phyloP scores from a whole-genome alignment of 2,329 filamentous ascomycete genomes.

The Beauveria sp. region DNA sequence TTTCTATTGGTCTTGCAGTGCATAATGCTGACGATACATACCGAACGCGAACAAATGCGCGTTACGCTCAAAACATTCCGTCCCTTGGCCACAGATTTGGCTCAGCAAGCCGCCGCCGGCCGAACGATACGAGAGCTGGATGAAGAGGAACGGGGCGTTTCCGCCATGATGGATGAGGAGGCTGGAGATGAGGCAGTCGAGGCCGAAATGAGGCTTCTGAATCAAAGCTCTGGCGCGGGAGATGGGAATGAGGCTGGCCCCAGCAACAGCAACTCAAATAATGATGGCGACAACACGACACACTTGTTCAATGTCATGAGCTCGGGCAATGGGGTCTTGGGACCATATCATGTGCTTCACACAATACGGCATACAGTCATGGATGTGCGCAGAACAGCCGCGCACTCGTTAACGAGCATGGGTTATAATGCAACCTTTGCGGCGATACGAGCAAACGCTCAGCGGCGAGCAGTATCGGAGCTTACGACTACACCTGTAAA shows the following conservation, averaged over 20 bases:
- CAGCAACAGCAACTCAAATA: slow-evolving; percentile 19
- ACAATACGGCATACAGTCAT: slow-evolving; percentile 40
- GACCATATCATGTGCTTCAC: slow-evolving; percentile 45
- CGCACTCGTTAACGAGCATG: slow-evolving; percentile 45
- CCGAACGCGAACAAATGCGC: slow-evolving; percentile 50
- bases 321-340: slow-evolving; percentile 47
- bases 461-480: slow-evolving; percentile 27
- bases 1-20: slow-evolving; percentile 51
- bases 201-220: slow-evolving; percentile 37
- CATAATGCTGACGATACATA: slow-evolving; percentile 56
- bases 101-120: slow-evolving; percentile 18
- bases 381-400: slow-evolving; percentile 38
- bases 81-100: slow-evolving; percentile 23
- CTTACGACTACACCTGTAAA: slow-evolving; percentile 12
- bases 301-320: slow-evolving; percentile 40
- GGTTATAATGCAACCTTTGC: slow-evolving; percentile 47
- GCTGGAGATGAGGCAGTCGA: slow-evolving; percentile 30
- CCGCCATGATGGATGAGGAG: slow-evolving; percentile 30
- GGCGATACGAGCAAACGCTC: slow-evolving; percentile 35
- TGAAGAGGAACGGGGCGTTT: slow-evolving; percentile 47
- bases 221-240: slow-evolving; percentile 15
- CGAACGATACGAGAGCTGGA: slow-evolving; percentile 43
- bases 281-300: slow-evolving; percentile 26
- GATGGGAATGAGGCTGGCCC: slow-evolving; percentile 16
- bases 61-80: slow-evolving; percentile 36